Conservation (phyloP, 345 rosid species). For the Linum lewisii region DNA sequence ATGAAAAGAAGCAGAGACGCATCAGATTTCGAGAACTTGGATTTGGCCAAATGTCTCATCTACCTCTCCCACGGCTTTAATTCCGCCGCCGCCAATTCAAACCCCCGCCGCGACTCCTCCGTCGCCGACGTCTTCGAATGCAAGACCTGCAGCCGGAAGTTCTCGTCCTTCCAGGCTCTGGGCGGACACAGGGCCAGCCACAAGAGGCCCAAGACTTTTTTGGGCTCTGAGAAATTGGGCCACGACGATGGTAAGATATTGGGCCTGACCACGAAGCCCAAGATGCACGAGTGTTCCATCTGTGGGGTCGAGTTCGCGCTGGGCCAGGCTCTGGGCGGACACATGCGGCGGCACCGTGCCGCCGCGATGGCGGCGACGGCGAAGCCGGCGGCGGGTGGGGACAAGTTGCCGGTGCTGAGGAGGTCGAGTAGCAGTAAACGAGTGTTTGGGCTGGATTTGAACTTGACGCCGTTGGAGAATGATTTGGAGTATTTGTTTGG, state of each 20-base stretch:
- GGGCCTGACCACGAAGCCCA: conserved; percentile 13
- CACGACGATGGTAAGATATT: conserved; percentile 2
- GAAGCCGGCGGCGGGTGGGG: conserved; percentile 8
- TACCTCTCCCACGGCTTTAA: conserved; percentile 29
- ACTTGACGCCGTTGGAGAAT: conserved; percentile 69
- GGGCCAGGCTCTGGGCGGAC: conserved; percentile 79
- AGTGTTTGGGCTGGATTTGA: conserved; percentile 35
- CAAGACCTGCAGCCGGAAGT: conserved; percentile 55
- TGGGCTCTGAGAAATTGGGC: conserved; percentile 5
- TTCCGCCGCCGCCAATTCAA: conserved; percentile 19
- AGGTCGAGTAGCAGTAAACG: conserved; percentile 43
- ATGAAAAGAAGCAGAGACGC: conserved; percentile 43
- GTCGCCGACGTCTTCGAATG: conserved; percentile 34
- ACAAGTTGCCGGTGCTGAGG: conserved; percentile 35
- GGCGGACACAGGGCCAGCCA: conserved; percentile 82
- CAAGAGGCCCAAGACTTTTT: conserved; percentile 31
- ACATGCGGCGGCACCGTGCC: conserved; percentile 61
- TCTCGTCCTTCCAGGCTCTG: conserved; percentile 65
- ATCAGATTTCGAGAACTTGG: conserved; percentile 30
- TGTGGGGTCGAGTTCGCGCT: conserved; percentile 50
- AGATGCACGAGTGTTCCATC: conserved; percentile 42
- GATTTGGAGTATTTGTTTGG: conserved; percentile 52
- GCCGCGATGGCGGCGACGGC: conserved; percentile 11
- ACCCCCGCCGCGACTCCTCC: conserved; percentile 1
- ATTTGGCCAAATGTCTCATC: conserved; percentile 37